Conservation (phyloP, 495 filamentous ascomycete genomes). For the Annulohypoxylon bovei region DNA sequence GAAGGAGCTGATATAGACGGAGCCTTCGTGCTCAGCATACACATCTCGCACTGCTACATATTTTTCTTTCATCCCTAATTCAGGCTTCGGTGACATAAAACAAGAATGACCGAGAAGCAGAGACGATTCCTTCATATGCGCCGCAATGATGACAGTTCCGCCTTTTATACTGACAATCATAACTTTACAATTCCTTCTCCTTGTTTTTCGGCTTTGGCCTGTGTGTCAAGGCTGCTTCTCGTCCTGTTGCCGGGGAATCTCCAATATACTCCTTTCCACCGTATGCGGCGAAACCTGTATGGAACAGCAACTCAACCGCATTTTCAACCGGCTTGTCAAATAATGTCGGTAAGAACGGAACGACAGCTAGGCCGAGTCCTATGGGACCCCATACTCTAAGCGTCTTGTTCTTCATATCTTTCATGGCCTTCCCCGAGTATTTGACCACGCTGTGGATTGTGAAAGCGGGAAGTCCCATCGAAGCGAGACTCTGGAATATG, state of each 20-base stretch:
- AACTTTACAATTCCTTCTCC: conserved; percentile 62
- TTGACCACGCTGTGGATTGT: conserved; percentile 93
- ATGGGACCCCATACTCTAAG: conserved; percentile 89
- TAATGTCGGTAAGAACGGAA: conserved; percentile 86
- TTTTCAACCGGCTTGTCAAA: conserved; percentile 95
- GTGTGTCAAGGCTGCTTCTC: conserved; percentile 63
- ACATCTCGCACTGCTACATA: not conserved
- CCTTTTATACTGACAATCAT: conserved; percentile 5
- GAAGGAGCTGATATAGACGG: conserved; percentile 19
- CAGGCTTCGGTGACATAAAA: conserved; percentile 6
- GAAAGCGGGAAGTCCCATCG: conserved; percentile 93
- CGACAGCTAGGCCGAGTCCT: conserved; percentile 85
- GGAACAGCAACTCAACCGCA: conserved; percentile 89
- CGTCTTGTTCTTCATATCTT: conserved; percentile 75
- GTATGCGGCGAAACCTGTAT: conserved; percentile 74
- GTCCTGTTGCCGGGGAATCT: conserved; percentile 60
- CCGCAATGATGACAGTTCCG: not conserved
- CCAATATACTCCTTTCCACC: conserved; percentile 71
- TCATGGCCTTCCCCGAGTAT: conserved; percentile 85
- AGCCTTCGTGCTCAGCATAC: conserved; percentile 1
- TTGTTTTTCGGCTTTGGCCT: conserved; percentile 54
- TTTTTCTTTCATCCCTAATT: not conserved
- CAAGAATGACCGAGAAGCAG: conserved; percentile 12
- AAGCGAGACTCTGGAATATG: conserved; percentile 88
- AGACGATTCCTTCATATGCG: conserved; percentile 7